These are phyloP conservation scores for Jamesozyma jinghongensis DNA, from an alignment of 805 yeast species.

Conservation along the genomic window DNA sequence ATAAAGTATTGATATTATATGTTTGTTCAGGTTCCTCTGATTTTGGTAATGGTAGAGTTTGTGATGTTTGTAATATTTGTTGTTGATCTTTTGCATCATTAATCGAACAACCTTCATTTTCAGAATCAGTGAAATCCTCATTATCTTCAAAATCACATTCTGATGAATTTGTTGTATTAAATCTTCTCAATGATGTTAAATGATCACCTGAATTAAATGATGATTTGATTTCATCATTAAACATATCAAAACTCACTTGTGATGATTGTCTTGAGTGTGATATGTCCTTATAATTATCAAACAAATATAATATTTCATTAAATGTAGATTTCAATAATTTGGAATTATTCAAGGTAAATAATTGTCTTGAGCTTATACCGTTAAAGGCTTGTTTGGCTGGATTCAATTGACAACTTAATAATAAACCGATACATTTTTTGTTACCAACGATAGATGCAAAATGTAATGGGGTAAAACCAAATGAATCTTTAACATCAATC, in stretches of 20 bases:
- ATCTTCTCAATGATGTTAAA: too few relatives aligned
- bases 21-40: neutral
- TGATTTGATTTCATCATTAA: slow-evolving; percentile 17
- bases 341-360: slow-evolving; percentile 27
- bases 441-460: slow-evolving; percentile 74
- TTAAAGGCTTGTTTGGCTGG: slow-evolving; percentile 39
- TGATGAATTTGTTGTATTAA: neutral
- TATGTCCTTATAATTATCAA: slow-evolving; percentile 11
- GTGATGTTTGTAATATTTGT: too few relatives aligned
- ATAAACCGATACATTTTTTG: slow-evolving; percentile 51
- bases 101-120: slow-evolving; percentile 3
- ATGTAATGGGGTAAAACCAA: slow-evolving; percentile 82
- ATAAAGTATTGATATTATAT: slow-evolving; percentile 19
- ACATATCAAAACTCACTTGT: slow-evolving; percentile 17
- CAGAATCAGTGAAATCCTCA: slow-evolving; percentile 15
- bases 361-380: slow-evolving; percentile 35
- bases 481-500: slow-evolving; percentile 63
- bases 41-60: neutral
- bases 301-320: slow-evolving; percentile 27
- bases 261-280: slow-evolving; percentile 16
- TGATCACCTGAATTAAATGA: slow-evolving; percentile 12
- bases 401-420: slow-evolving; percentile 58
- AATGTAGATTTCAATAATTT: slow-evolving; percentile 21
- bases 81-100: neutral
- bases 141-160: slow-evolving; percentile 23